Evolutionary conservation across 2,329 filamentous ascomycete genomes (phyloP), one percentile per base, ranked within the genome.

Genomic region (Fusarium coicis): DNA sequence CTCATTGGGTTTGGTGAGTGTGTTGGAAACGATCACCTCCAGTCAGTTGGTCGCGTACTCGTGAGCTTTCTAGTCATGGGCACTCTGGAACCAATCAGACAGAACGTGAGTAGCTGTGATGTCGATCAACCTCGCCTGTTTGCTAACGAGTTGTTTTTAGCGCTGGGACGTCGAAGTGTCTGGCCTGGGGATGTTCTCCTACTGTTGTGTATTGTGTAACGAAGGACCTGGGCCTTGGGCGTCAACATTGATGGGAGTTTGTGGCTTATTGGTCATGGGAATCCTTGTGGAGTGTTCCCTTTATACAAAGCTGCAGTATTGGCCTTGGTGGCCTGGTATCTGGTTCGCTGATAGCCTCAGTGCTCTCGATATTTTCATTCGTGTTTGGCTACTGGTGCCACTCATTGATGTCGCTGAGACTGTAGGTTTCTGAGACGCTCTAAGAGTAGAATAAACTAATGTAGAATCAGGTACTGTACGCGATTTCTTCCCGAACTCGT

Each of bases 401-500:
- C 56, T 79, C 6, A 46, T 78, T 7, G 76, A 79, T 40, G 9
- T 76, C 55, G 66, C 36, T 11, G 77, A 79, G 53, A 79, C 77
- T 49, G 77, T 75, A 50, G 42, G 66, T 58, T 53, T 23, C 10
- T 19, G 23, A 30, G 8, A 30, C 7, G 19, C 10, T 4, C 37
- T 18, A 11, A 18, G 28, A n/a, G 10, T 14, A 21, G 14, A 47
- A 30, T 11, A 16, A 12, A 26, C 42, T 71, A 15, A 53, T n/a
- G 9, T 32, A 10, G 12, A 26, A 46, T 36, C 21, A 71, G 68
- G 19, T 21, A 14, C 28, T 63, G 23, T 71, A 68, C 23, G 21
- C 37, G 12, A 23, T 72, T 39, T 30, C 42, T 10, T 57, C 55
- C n/a, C 26, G 28, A 12, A 12, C n/a, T 26, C 34, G 23, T 9